Base-by-base conservation (phyloP, 2,329 filamentous ascomycete species). In the Gliomastix tumulicola region DNA sequence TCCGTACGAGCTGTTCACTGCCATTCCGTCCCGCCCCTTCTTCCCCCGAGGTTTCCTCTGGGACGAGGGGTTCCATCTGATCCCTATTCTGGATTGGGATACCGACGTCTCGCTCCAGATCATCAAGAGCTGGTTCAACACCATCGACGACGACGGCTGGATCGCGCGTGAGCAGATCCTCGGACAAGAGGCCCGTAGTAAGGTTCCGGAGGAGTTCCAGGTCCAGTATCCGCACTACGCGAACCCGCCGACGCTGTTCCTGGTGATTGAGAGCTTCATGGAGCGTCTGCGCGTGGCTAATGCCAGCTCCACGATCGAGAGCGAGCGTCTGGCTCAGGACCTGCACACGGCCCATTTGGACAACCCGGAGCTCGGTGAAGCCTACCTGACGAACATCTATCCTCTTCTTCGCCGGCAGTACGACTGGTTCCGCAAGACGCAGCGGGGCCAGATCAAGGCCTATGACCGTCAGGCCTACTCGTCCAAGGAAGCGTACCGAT, bases 131-230 rank as follows among this genome's bases (percentile, higher is more conserved):
- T 98, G 92, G 92, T 94, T 94, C 65, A 88, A 82, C 45, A 76
- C 94, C 15, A 95, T 97, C 76, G 92, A 98, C 47, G 84, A 92
- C 13, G 88, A 97, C 56, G 92, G 92, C 37, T 98, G 92, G 92
- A 97, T 98, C 54, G 87, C 82, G 4, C 83, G 92, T 35, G 92
- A 98, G 65, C 89, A 96, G 62, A 97, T 98, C 41, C 75, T 98
- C 3, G 92, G 92, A 3, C 63, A 75, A 3, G 92, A 98, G 64
- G 92, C 92, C 32, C 81, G 90, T 44, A 95, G 84, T 71, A 97
- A 96, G 62, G 92, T 98, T 3, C 92, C 92, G 0, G 60, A 71
- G 5, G 89, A 97, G 60, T 98, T 98, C 57, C 89, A 94, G 51
- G 76, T 88, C 12, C 92, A 97, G 55, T 97, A 97, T 55, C 90